Evolutionary conservation across 306 rosid genomes (phyloP).

Genomic region (Gleditsia sinensis): DNA sequence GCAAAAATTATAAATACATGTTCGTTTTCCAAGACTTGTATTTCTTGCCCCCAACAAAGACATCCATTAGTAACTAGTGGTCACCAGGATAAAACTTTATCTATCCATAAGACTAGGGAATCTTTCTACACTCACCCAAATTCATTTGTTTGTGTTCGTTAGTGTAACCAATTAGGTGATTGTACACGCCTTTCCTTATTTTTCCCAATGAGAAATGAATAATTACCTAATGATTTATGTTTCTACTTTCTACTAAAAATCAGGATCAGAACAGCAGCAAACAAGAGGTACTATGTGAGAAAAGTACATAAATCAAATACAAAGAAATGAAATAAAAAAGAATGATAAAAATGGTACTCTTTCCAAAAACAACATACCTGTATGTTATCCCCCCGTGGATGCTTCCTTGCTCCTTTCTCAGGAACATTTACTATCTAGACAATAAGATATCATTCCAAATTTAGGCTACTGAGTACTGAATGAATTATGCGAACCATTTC

Average conservation of each 20-base stretch:
- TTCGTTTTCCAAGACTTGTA: not conserved
- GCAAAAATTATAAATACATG: not conserved
- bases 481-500: slow-evolving; percentile 23
- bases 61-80: not conserved
- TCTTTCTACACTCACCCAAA: not conserved
- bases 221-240: not conserved
- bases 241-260: slow-evolving; percentile 6
- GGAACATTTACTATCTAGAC: slow-evolving; percentile 98
- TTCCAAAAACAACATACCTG: slow-evolving; percentile 63
- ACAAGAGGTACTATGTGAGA: slow-evolving; percentile 3
- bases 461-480: slow-evolving; percentile 36
- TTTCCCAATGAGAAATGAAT: not conserved
- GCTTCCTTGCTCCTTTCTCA: slow-evolving; percentile 95
- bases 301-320: not conserved
- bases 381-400: slow-evolving; percentile 93
- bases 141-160: not conserved
- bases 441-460: slow-evolving; percentile 40
- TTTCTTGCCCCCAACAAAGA: not conserved
- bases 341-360: slow-evolving; percentile 14
- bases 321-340: slow-evolving; percentile 3
- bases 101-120: not conserved
- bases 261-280: slow-evolving; percentile 22
- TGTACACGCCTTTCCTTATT: not conserved
- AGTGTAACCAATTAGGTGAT: not conserved
- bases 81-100: not conserved